Conservation (phyloP, 2,329 filamentous ascomycete genomes). For the Xylariaceae sp. region DNA sequence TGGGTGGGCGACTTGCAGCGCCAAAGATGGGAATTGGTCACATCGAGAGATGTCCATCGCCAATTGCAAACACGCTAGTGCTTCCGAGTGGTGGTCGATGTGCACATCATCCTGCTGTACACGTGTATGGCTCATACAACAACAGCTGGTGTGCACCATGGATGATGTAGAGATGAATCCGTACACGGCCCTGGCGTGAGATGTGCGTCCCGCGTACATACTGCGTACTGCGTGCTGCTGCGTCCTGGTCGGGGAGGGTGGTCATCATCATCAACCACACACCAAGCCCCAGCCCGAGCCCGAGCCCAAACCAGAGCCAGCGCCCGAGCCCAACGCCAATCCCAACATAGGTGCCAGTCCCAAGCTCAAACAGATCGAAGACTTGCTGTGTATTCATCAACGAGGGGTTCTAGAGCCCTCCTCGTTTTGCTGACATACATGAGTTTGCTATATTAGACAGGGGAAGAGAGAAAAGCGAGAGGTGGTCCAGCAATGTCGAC, state of each 20-base stretch:
- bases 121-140: conserved; percentile 16
- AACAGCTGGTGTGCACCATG: neutral
- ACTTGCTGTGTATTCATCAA: neutral
- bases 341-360: too few relatives aligned
- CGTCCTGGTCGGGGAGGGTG: neutral
- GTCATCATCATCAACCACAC: neutral
- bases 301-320: neutral
- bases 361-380: neutral
- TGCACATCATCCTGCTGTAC: conserved; percentile 16
- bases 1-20: conserved; percentile 9
- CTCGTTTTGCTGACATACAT: neutral
- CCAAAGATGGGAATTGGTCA: conserved; percentile 10
- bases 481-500: neutral
- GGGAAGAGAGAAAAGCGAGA: neutral
- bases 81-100: conserved; percentile 18
- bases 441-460: neutral
- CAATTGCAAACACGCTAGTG: conserved; percentile 17
- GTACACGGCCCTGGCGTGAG: too few relatives aligned
- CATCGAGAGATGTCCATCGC: conserved; percentile 6
- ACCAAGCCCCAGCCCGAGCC: neutral
- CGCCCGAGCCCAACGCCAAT: too few relatives aligned
- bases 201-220: too few relatives aligned
- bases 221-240: neutral
- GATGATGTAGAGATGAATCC: too few relatives aligned
- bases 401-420: neutral